Base-by-base conservation (phyloP, 2,329 filamentous ascomycete species). In the Calonectria naviculata region DNA sequence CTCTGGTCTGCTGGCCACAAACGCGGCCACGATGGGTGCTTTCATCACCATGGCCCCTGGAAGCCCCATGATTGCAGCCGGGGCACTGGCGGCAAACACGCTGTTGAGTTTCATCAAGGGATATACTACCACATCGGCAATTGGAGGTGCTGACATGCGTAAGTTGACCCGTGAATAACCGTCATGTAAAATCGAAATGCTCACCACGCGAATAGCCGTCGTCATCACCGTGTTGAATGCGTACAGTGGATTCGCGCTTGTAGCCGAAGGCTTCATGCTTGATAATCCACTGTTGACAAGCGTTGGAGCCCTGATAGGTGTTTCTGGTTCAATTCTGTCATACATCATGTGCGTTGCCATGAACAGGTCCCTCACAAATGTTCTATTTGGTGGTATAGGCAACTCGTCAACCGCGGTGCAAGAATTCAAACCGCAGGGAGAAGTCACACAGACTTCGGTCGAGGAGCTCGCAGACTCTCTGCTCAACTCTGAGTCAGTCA, bases 91-190 rank as follows among this genome's bases (percentile, higher is more conserved):
- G 29, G 93, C 93, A 46, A 97, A 94, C 80, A 92, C 95, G 0
- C 85, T 90, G 0, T 85, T 98, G 28, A 95, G 93, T 71, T 97
- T 97, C 81, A 85, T 93, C 72, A 96, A 97, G 81, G 95, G 95
- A 9, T 97, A 91, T 79, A 97, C 95, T 0, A 97, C 95, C 0
- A 97, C 95, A 0, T 89, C 95, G 2, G 94, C 94, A 0, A 97
- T 98, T 78, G 95, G 95, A 26, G 95, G 95, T n/a, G 95, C 95
- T 15, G 95, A 98, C 79, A 97, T 97, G 95, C 95, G 90, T 83
- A 84, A 78, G 80, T 81, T 24, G 29, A 12, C 3, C 5, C 15
- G 5, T 17, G 26, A 8, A 19, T 2, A 10, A 29, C n/a, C 26
- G 8, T 5, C 3, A 24, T 54, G 3, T 19, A 12, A 24, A 6